Conservation (phyloP, 2,329 filamentous ascomycete species). For the Harringtonia aguacate region DNA sequence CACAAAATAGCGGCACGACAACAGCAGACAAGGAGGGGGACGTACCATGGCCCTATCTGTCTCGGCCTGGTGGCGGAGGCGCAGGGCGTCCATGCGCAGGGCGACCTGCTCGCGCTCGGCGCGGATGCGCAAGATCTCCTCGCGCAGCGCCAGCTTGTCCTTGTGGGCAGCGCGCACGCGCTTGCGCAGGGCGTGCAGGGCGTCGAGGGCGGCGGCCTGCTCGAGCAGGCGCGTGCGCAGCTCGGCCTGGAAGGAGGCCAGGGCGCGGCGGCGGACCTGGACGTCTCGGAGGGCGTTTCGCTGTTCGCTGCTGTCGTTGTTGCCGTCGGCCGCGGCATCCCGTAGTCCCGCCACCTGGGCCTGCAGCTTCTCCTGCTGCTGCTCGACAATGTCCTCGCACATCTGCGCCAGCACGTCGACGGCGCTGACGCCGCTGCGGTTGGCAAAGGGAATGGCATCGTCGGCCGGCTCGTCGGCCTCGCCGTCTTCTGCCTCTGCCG, state of each 20-base stretch:
- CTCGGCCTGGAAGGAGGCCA: conserved; percentile 49
- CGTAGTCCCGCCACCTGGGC: conserved; percentile 27
- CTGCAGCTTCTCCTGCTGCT: conserved; percentile 34
- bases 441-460: conserved; percentile 40
- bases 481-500: background rate
- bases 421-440: conserved; percentile 45
- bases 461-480: conserved; percentile 18
- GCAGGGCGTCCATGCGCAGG: conserved; percentile 51
- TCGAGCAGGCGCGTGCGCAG: conserved; percentile 43
- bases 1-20: background rate
- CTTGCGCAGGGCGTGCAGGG: conserved; percentile 44
- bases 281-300: background rate
- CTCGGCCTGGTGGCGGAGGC: conserved; percentile 46
- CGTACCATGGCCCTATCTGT: conserved; percentile 40
- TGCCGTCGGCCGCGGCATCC: background rate
- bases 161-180: conserved; percentile 46
- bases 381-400: conserved; percentile 48
- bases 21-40: background rate
- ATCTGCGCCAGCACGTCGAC: conserved; percentile 52
- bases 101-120: conserved; percentile 51
- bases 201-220: conserved; percentile 51
- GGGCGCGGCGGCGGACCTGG: conserved; percentile 35
- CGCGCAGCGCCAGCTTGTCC: conserved; percentile 44
- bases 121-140: conserved; percentile 49
- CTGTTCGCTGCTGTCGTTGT: background rate